Evolutionary conservation across 2,329 filamentous ascomycete species (phyloP).

Genomic region (Grosmannia serpens): DNA sequence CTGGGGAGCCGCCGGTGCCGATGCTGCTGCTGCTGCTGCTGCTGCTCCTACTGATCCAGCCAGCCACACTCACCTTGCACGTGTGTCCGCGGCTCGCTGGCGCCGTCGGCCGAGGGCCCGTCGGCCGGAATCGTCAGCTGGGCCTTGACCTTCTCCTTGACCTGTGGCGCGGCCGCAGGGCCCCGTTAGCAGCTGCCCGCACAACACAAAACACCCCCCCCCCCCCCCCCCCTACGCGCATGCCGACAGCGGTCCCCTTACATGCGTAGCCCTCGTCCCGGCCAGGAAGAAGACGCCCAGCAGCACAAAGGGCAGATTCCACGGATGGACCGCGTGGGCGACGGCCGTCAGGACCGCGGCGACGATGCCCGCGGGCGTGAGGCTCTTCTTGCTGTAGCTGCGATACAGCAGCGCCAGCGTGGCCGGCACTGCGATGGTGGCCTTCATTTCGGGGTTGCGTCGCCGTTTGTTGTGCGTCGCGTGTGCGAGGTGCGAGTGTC

Average conservation of each 20-base stretch:
- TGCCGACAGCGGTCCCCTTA: not conserved
- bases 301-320: slow-evolving; percentile 80
- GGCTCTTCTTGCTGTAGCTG: slow-evolving; percentile 59
- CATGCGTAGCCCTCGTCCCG: slow-evolving; percentile 61
- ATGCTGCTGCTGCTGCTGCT: too few relatives aligned
- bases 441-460: slow-evolving; percentile 35
- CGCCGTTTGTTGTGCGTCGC: too few relatives aligned
- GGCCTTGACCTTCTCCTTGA: slow-evolving; percentile 81
- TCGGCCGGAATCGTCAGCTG: slow-evolving; percentile 66
- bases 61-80: slow-evolving; percentile 49
- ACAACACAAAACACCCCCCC: not conserved
- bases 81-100: slow-evolving; percentile 73
- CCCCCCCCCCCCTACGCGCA: not conserved
- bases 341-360: slow-evolving; percentile 62
- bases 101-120: slow-evolving; percentile 44
- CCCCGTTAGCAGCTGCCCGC: slow-evolving; percentile 1
- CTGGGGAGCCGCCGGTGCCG: too few relatives aligned
- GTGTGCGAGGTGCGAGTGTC: too few relatives aligned
- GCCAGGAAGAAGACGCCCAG: slow-evolving; percentile 77
- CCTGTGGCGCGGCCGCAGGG: slow-evolving; percentile 37
- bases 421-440: slow-evolving; percentile 43
- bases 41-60: too few relatives aligned
- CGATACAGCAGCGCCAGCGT: slow-evolving; percentile 52
- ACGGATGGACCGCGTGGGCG: slow-evolving; percentile 83
- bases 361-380: slow-evolving; percentile 66